Evolutionary conservation across 1,139 yeast species (phyloP).

Genomic region (Taphrina betulina): DNA sequence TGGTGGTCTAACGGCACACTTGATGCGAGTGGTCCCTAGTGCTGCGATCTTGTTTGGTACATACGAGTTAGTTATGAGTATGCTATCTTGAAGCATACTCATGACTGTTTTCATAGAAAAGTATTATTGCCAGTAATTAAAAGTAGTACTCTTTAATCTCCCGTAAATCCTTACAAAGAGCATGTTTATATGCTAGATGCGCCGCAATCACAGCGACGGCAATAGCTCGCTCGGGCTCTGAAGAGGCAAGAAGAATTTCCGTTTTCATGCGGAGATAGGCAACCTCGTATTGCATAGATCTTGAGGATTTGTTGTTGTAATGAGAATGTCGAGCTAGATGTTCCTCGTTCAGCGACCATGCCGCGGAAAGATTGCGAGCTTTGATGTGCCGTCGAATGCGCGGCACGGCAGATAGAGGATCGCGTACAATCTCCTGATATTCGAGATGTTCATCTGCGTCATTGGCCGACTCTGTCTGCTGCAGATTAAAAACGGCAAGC

Average conservation of each 20-base stretch:
- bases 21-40: constrained; percentile 94
- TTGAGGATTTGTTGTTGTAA: too few species aligned
- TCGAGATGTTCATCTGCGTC: constrained; percentile 10
- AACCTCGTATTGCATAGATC: neutral
- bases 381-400: constrained; percentile 14
- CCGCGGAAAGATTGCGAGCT: neutral
- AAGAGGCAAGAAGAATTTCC: constrained; percentile 5
- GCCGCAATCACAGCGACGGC: neutral
- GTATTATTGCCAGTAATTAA: neutral
- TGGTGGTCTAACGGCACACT: constrained; percentile 96
- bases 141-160: constrained; percentile 5
- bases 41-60: constrained; percentile 99
- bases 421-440: constrained; percentile 5
- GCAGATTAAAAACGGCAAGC: constrained; percentile 6
- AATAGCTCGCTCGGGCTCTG: constrained; percentile 27
- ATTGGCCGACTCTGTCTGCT: neutral
- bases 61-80: constrained; percentile 72
- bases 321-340: too few species aligned
- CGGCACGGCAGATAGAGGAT: constrained; percentile 5
- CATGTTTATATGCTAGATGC: neutral
- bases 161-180: neutral
- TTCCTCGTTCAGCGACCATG: neutral
- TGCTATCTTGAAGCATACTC: too few species aligned
- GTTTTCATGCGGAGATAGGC: constrained; percentile 1
- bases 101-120: too few species aligned